Base-by-base conservation (phyloP, 106 monocot genomes). In the Iris macrosiphon region DNA sequence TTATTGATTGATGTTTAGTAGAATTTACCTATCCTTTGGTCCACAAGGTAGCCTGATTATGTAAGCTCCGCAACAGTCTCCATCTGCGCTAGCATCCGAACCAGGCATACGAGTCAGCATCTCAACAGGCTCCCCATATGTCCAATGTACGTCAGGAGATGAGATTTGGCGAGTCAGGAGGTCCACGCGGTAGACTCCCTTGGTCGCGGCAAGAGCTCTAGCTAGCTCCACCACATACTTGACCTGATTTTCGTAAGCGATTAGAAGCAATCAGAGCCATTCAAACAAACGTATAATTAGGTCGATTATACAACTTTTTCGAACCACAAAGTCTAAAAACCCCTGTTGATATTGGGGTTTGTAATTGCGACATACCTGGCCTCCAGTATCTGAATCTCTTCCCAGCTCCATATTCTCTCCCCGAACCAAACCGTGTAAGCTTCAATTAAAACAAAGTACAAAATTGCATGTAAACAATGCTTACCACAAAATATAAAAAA, bases 391-490 rank as follows among this genome's bases (percentile, higher is more conserved):
- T 0, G 79, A 79, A 26, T 89, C 88, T 28, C 83, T 72, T 15
- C 88, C 83, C 3, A 89, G 59, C 62, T 89, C 88, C 88, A 89
- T 83, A 70, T 88, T 82, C 43, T 88, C 88, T 8, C 88, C 88
- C 0, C 87, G 70, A 16, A 87, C 75, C 40, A 87, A 41, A 2
- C 87, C 87, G 58, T 87, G 87, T 43, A 88, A 69, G 37, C 87
- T 87, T 24, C 48, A 3, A 23, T 52, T 57, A 11, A 28, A 6
- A 18, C 23, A 38, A 55, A 27, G 20, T 9, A 31, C 27, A 9
- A 14, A 31, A 85, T 38, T 5, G 79, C 84, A 57, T 85, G 84
- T 34, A 85, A 64, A 26, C 84, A 79, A 34, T 46, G 37, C 14
- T 50, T 62, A 14, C 17, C 1, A 24, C 20, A 34, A 53, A 23